Conservation (phyloP, 495 filamentous ascomycete species). For the Extremus antarcticus region DNA sequence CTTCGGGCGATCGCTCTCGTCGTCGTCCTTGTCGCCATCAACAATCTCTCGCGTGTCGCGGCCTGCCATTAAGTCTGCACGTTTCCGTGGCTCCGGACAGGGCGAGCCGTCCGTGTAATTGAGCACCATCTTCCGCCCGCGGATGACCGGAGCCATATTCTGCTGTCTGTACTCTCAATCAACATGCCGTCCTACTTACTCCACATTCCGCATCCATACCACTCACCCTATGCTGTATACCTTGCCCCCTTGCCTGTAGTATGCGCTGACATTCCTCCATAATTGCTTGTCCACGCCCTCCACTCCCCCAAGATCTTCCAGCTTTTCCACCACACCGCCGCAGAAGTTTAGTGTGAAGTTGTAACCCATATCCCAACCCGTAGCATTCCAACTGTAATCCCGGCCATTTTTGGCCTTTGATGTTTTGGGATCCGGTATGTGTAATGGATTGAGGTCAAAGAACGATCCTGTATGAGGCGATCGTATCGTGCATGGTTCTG, state of each 20-base stretch:
- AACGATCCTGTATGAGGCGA: constrained; percentile 65
- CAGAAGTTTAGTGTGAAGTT: constrained; percentile 98
- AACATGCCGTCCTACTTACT: constrained; percentile 7
- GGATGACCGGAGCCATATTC: constrained; percentile 58
- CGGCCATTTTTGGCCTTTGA: constrained; percentile 50
- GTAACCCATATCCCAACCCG: constrained; percentile 70
- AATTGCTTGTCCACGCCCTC: constrained; percentile 43
- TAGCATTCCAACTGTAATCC: constrained; percentile 67
- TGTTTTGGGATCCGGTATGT: constrained; percentile 46
- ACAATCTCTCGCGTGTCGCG: constrained; percentile 10
- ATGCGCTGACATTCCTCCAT: constrained; percentile 85
- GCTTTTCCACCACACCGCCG: constrained; percentile 64
- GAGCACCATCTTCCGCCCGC: constrained; percentile 81
- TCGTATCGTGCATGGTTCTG: constrained; percentile 65
- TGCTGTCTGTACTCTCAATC: constrained; percentile 42
- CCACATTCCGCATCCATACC: background rate
- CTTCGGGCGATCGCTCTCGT: constrained; percentile 26
- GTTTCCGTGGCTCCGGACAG: constrained; percentile 35
- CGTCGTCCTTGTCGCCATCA: constrained; percentile 24
- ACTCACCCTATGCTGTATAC: constrained; percentile 76
- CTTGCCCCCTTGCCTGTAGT: constrained; percentile 61
- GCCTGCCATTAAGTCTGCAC: background rate
- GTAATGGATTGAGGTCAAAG: constrained; percentile 78
- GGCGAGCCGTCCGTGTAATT: constrained; percentile 87
- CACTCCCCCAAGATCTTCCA: constrained; percentile 53